Conservation (phyloP, 306 rosid species). For the Quercus parvula region DNA sequence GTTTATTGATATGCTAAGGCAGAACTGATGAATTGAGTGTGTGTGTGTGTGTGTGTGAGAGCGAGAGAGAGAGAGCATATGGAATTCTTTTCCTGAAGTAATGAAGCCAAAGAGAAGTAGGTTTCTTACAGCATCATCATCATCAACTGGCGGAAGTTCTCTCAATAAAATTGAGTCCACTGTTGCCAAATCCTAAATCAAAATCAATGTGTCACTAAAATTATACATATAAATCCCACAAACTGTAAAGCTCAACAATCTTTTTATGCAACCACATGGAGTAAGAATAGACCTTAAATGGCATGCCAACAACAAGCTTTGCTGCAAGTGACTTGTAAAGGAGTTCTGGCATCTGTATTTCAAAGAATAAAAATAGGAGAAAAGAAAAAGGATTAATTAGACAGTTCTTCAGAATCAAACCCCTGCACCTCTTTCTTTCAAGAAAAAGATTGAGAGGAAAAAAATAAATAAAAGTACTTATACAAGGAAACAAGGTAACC, state of each 20-base stretch:
- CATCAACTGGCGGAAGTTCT: conserved; percentile 85
- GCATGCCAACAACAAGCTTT: conserved; percentile 92
- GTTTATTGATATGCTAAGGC: neutral
- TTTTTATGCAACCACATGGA: conserved; percentile 14
- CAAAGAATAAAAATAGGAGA: conserved; percentile 4
- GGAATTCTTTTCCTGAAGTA: conserved; percentile 16
- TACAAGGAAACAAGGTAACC: conserved; percentile 17
- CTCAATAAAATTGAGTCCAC: conserved; percentile 89
- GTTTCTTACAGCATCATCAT: conserved; percentile 69
- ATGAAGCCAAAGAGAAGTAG: conserved; percentile 14
- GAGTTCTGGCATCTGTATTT: conserved; percentile 69
- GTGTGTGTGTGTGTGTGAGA: neutral
- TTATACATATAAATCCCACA: conserved; percentile 14
- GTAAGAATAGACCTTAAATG: conserved; percentile 69
- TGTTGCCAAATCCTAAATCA: conserved; percentile 89
- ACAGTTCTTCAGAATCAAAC: neutral
- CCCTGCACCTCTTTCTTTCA: neutral
- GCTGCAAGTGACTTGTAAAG: conserved; percentile 91
- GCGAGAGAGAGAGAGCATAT: neutral
- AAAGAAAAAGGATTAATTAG: conserved; percentile 1
- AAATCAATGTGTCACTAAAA: conserved; percentile 24
- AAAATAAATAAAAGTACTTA: neutral
- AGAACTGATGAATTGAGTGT: neutral
- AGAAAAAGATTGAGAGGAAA: neutral
- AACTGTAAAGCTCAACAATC: conserved; percentile 5